Evolutionary conservation across 192 early-diverging fungal species (phyloP).

Genomic region (Gorgonomyces haynaldii): DNA sequence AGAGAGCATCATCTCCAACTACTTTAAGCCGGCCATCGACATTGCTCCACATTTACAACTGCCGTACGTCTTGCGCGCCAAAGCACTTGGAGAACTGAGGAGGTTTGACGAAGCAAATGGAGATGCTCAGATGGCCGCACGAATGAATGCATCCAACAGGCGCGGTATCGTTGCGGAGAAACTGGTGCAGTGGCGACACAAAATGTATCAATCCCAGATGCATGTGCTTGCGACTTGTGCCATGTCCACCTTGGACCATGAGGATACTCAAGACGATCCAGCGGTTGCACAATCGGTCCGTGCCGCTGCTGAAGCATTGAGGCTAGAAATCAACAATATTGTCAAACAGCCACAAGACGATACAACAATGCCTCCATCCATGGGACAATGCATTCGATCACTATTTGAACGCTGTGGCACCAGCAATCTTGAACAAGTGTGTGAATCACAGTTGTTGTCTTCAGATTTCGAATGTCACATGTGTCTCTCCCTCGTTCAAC

Average conservation of each 20-base stretch:
- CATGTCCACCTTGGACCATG: not conserved
- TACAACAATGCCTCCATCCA: too few species aligned
- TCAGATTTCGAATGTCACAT: conserved; percentile 53
- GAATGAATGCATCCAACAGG: conserved; percentile 4
- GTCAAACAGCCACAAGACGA: not conserved
- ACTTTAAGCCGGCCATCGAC: conserved; percentile 7
- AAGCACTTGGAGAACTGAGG: conserved; percentile 4
- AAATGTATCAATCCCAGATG: conserved; percentile 7
- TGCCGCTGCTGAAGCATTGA: not conserved
- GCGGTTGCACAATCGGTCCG: not conserved
- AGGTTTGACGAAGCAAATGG: conserved; percentile 3
- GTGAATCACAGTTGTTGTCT: too few species aligned
- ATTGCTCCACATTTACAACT: conserved; percentile 9
- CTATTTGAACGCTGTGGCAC: too few species aligned
- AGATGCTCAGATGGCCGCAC: conserved; percentile 6
- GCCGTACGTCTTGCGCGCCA: conserved; percentile 9
- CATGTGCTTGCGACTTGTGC: conserved; percentile 1
- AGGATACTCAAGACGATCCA: not conserved
- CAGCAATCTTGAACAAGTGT: too few species aligned
- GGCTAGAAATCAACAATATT: not conserved
- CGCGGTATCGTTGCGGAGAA: conserved; percentile 4
- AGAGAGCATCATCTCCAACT: conserved; percentile 5
- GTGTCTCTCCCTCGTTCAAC: conserved; percentile 35
- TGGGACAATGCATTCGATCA: too few species aligned
- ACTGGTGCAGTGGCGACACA: conserved; percentile 8